Evolutionary conservation across 202 grass and related monocot species (phyloP).

Genomic region (Tripidium arundinaceum): DNA sequence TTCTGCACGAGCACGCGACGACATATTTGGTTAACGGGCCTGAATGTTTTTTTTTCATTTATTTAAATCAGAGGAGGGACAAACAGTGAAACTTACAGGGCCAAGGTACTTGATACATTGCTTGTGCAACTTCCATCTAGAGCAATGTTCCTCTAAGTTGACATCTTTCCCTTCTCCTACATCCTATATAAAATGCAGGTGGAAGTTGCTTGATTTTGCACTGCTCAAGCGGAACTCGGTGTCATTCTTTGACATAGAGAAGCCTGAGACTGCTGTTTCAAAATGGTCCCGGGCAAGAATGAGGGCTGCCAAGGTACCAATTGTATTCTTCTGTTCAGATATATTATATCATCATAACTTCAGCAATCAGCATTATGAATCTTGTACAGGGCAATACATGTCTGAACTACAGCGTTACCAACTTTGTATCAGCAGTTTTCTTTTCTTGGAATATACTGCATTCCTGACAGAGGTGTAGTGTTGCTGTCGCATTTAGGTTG

Average conservation of each 20-base stretch:
- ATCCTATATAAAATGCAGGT: constrained; percentile 62
- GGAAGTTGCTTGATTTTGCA: constrained; percentile 77
- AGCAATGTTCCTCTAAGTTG: constrained; percentile 51
- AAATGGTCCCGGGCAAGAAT: constrained; percentile 72
- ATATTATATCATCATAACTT: not conserved
- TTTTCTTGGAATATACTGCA: not conserved
- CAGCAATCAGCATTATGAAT: not conserved
- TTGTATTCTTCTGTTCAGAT: constrained; percentile 13
- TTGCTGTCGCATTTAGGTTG: constrained; percentile 51
- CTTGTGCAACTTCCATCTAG: constrained; percentile 50
- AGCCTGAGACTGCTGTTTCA: constrained; percentile 58
- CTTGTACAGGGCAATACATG: not conserved
- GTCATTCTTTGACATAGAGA: constrained; percentile 76
- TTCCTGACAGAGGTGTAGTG: not conserved
- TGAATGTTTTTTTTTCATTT: constrained; percentile 1
- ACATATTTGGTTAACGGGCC: not conserved
- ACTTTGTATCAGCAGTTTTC: not conserved
- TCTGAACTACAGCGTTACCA: no score
- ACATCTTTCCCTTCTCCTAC: constrained; percentile 82
- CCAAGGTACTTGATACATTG: constrained; percentile 92
- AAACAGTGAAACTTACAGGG: constrained; percentile 50
- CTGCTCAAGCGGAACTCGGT: constrained; percentile 75
- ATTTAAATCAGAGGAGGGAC: not conserved
- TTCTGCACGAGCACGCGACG: constrained; percentile 34
- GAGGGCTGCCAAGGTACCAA: constrained; percentile 66